phyloP scores from a whole-genome alignment of 805 yeast genomes.

The Spathaspora girioi region DNA sequence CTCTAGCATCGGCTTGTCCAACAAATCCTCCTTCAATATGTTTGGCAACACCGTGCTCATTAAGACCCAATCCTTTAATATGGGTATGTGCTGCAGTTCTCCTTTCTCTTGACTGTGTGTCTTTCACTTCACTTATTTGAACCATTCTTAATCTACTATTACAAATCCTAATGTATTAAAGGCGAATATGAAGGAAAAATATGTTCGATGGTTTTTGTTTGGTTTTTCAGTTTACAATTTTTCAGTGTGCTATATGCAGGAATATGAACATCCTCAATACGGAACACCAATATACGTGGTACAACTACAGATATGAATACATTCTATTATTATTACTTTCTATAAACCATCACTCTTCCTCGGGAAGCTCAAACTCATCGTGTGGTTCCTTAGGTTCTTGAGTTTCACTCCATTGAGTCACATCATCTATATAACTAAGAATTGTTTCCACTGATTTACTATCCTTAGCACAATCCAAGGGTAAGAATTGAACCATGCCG shows the following conservation, averaged over 20 bases:
- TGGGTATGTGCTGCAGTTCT: slow-evolving; percentile 97
- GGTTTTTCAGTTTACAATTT: background rate
- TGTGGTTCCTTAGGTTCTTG: slow-evolving; percentile 97
- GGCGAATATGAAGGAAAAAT: background rate
- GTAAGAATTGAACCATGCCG: slow-evolving; percentile 97
- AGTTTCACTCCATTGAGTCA: slow-evolving; percentile 95
- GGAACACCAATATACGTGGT: background rate
- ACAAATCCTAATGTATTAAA: background rate
- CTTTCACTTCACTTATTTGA: slow-evolving; percentile 73
- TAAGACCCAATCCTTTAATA: slow-evolving; percentile 90
- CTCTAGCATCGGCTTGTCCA: slow-evolving; percentile 73
- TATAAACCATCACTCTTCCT: slow-evolving; percentile 29
- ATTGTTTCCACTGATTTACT: slow-evolving; percentile 78
- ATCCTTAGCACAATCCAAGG: slow-evolving; percentile 67
- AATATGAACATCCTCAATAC: background rate
- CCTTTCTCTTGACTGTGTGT: slow-evolving; percentile 45
- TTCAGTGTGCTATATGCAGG: background rate
- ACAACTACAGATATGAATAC: no score
- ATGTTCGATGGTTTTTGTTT: background rate
- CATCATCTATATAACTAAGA: slow-evolving; percentile 89
- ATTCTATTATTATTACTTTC: background rate
- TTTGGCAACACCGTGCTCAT: slow-evolving; percentile 83
- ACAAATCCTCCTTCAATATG: slow-evolving; percentile 85
- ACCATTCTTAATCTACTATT: slow-evolving; percentile 46
- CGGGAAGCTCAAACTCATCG: slow-evolving; percentile 68